A percentile compares a stretch with the other conserved stretches of the same genome.
Conservation (phyloP, 495 filamentous ascomycete species). For the Hypoxylon perforatum region DNA sequence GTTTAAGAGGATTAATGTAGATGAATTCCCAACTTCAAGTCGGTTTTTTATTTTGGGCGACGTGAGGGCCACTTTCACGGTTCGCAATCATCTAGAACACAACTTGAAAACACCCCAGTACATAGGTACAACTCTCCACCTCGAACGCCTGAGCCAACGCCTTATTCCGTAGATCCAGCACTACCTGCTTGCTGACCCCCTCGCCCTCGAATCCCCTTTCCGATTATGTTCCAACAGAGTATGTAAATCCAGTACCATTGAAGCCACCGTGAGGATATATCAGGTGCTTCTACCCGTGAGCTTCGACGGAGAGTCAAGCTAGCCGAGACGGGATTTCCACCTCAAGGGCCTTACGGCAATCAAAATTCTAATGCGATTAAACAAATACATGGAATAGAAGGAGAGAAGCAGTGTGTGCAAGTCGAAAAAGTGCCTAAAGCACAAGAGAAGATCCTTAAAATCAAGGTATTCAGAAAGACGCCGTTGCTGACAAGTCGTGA, state of each 20-base stretch:
- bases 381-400: slow-evolving; percentile 39
- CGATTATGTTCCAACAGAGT: slow-evolving; percentile 44
- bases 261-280: slow-evolving; percentile 17
- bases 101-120: slow-evolving; percentile 15
- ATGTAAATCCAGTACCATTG: slow-evolving; percentile 28
- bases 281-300: slow-evolving; percentile 15
- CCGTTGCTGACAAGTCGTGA: slow-evolving; percentile 29
- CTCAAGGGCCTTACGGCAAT: slow-evolving; percentile 23
- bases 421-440: not conserved
- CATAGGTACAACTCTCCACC: slow-evolving; percentile 29
- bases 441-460: slow-evolving; percentile 10
- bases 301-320: slow-evolving; percentile 14
- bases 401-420: slow-evolving; percentile 23
- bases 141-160: slow-evolving; percentile 43
- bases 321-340: slow-evolving; percentile 18
- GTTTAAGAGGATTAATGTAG: slow-evolving; percentile 3
- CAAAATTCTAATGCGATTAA: slow-evolving; percentile 37
- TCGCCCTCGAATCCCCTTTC: slow-evolving; percentile 33
- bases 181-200: slow-evolving; percentile 31
- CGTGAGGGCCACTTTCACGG: not conserved
- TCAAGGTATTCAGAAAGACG: slow-evolving; percentile 24
- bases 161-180: slow-evolving; percentile 26
- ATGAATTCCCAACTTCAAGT: slow-evolving; percentile 28
- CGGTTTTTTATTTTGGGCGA: slow-evolving; percentile 17
- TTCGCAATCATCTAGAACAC: slow-evolving; percentile 10